phyloP scores from a whole-genome alignment of 148 eudicot species.

The Talinum fruticosum region DNA sequence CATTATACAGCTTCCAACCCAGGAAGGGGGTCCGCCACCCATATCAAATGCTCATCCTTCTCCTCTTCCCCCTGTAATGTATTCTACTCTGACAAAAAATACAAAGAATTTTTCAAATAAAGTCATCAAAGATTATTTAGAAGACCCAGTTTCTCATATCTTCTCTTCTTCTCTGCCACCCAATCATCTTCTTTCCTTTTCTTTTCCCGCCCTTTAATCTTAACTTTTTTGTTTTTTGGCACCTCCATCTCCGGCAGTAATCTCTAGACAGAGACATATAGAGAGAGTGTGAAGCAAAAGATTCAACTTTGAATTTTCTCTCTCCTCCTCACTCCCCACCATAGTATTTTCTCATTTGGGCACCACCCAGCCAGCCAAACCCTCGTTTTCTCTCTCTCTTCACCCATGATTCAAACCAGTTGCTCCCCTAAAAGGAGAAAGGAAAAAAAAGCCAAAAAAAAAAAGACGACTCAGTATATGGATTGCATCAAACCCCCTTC shows the following conservation, averaged over 20 bases:
- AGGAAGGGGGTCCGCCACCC: slow-evolving; percentile 20
- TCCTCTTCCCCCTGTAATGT: slow-evolving; percentile 8
- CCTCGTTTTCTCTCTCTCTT: neutral
- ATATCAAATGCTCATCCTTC: neutral
- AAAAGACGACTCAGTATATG: slow-evolving; percentile 24
- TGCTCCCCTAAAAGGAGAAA: neutral
- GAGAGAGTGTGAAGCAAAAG: slow-evolving; percentile 6
- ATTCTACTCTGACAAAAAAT: slow-evolving; percentile 1
- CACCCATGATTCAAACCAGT: slow-evolving; percentile 20
- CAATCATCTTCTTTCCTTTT: slow-evolving; percentile 19
- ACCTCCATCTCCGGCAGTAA: slow-evolving; percentile 18
- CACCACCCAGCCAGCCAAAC: slow-evolving; percentile 1
- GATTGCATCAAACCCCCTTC: slow-evolving; percentile 48
- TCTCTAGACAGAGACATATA: slow-evolving; percentile 9
- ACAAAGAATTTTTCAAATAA: slow-evolving; percentile 10
- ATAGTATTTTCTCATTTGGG: slow-evolving; percentile 24
- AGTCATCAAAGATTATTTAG: slow-evolving; percentile 29
- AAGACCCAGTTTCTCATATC: neutral
- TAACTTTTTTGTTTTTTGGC: slow-evolving; percentile 12
- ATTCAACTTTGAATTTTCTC: neutral
- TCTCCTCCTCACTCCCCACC: neutral
- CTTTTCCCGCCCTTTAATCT: slow-evolving; percentile 39
- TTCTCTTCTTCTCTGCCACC: slow-evolving; percentile 16
- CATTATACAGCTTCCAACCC: slow-evolving; percentile 17
- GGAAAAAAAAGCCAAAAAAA: neutral